phyloP scores from a whole-genome alignment of 768 basidiomycete species.

The Tulasnella sp. region DNA sequence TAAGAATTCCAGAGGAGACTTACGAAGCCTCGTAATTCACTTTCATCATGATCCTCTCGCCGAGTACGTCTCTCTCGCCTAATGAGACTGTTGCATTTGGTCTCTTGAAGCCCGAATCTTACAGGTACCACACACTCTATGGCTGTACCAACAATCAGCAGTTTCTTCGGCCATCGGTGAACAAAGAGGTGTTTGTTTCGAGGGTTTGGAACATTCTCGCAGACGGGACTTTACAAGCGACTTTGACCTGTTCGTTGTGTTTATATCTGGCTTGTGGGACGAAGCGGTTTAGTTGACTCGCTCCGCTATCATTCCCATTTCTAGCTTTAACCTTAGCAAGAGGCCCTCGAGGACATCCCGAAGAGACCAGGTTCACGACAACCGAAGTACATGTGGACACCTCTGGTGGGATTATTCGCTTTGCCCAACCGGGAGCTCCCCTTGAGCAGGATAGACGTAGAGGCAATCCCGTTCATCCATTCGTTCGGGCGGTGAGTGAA shows the following conservation, averaged over 20 bases:
- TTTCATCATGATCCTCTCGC: neutral
- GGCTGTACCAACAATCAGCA: neutral
- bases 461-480: neutral
- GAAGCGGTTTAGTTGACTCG: too few species aligned
- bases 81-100: too few species aligned
- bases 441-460: neutral
- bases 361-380: neutral
- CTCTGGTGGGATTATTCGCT: neutral
- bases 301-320: too few species aligned
- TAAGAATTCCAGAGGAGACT: neutral
- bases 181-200: too few species aligned
- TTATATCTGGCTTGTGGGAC: too few species aligned
- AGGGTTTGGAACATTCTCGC: too few species aligned
- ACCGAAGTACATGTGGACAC: neutral
- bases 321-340: too few species aligned
- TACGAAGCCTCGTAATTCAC: neutral
- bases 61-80: neutral
- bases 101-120: too few species aligned
- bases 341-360: neutral
- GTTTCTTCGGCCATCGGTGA: too few species aligned
- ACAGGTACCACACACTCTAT: neutral
- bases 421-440: neutral
- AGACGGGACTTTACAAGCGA: too few species aligned
- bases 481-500: neutral
- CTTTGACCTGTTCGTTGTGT: too few species aligned